Evolutionary conservation across 2,329 filamentous ascomycete genomes (phyloP), one percentile per base, ranked within the genome.

Genomic region (Trichoderma sp.): DNA sequence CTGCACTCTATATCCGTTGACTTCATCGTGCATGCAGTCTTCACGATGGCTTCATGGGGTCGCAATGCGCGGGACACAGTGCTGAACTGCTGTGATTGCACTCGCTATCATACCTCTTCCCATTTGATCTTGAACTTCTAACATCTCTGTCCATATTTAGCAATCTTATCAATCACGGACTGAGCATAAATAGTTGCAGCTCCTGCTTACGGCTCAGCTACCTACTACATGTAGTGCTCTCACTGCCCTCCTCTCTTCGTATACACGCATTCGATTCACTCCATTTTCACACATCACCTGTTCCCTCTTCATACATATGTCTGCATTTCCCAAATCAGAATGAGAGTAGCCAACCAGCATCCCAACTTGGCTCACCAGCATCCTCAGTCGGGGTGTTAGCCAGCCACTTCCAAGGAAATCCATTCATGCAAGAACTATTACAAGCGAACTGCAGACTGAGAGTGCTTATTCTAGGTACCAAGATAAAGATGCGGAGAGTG

Each of bases 381-480:
- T 39, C 12, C 34, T 5, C 1, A 14, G 12, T 3, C 3, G 34
- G 10, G 3, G 12, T 39, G 12, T 14, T 5, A 10, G 12, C 34
- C 2, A 14, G 34, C 12, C 34, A 39, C 12, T 39, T 14, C 34
- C 12, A 39, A 39, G 34, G 10, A 52, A 30, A 7, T 19, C 17
- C 39, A 10, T 39, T 52, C 39, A 54, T 62, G 47, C 39, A 44
- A 54, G 39, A 62, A 52, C 45, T 39, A 62, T 34, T 24, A 9
- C 58, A 62, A 62, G 58, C 48, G 34, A 45, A 34, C 52, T 43
- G 39, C 58, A 39, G n/a, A 26, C n/a, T 30, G 39, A 39, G n/a
- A 45, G 34, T 62, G 39, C 47, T 61, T 51, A 52, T 30, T 52
- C 47, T 30, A 51, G 45, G 14, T 39, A 43, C 44, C 47, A 21